phyloP scores from a whole-genome alignment of 306 rosid genomes.

The Dalbergia oliveri region DNA sequence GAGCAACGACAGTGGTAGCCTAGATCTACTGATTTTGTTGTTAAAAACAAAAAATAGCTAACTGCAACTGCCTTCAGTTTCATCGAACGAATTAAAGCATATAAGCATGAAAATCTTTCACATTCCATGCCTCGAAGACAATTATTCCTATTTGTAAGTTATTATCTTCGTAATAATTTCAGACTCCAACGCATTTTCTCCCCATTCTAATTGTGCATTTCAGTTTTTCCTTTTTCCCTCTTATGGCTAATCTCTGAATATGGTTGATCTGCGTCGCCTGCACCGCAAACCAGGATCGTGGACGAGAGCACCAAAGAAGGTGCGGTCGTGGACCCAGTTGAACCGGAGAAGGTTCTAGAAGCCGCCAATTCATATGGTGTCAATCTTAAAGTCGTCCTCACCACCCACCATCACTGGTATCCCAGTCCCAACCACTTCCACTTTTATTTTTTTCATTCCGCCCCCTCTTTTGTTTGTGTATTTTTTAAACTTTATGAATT shows the following conservation, averaged over 20 bases:
- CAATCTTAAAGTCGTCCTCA: slow-evolving; percentile 82
- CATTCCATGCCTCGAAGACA: slow-evolving; percentile 52
- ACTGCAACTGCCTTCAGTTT: slow-evolving; percentile 11
- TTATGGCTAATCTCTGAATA: slow-evolving; percentile 35
- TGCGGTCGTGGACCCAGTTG: slow-evolving; percentile 92
- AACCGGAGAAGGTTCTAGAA: slow-evolving; percentile 81
- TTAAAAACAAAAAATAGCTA: no score
- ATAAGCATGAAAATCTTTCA: slow-evolving; percentile 48
- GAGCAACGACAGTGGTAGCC: no score
- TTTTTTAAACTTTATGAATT: neutral
- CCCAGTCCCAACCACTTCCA: neutral
- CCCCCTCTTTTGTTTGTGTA: no score
- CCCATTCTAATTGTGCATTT: neutral
- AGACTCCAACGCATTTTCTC: neutral
- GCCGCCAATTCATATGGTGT: slow-evolving; percentile 69
- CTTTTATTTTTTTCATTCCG: neutral
- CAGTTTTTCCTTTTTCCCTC: neutral
- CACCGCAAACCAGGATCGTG: slow-evolving; percentile 58
- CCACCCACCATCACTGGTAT: slow-evolving; percentile 97
- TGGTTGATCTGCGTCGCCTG: neutral
- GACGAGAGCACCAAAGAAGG: slow-evolving; percentile 87
- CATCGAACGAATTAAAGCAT: neutral
- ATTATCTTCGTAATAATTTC: no score
- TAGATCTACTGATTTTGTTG: no score
- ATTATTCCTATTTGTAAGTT: slow-evolving; percentile 52